Evolutionary conservation across 2,329 filamentous ascomycete genomes (phyloP).

Genomic region (Xylaria sp.): DNA sequence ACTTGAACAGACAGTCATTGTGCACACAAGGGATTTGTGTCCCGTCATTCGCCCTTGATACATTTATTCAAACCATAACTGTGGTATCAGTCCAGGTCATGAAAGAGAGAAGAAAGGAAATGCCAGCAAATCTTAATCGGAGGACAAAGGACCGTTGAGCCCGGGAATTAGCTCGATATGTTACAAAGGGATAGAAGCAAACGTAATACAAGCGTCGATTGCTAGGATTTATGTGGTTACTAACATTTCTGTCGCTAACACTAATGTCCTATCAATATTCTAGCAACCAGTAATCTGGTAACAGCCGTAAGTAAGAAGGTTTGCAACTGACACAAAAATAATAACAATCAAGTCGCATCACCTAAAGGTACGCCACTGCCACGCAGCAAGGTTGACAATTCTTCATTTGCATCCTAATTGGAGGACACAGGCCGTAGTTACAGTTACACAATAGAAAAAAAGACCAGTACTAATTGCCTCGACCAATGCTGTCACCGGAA

Average conservation of each 20-base stretch:
- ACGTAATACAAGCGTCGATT: not conserved
- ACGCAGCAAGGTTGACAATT: not conserved
- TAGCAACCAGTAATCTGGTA: not conserved
- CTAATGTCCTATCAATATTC: not conserved
- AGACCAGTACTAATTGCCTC: not conserved
- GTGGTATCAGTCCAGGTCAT: too few species aligned
- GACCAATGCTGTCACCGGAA: not conserved
- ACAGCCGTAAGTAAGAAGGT: not conserved
- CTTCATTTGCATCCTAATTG: not conserved
- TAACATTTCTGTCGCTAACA: not conserved
- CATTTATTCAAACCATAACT: not conserved
- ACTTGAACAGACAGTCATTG: not conserved
- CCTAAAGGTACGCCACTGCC: not conserved
- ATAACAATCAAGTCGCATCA: not conserved
- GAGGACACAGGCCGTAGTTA: not conserved
- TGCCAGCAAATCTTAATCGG: not conserved
- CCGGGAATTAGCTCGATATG: not conserved
- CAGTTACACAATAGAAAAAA: too few species aligned
- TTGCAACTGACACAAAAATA: not conserved
- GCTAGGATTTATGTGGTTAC: not conserved
- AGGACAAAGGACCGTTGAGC: not conserved
- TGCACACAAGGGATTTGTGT: not conserved
- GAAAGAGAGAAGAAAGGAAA: too few species aligned
- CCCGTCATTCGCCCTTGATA: not conserved
- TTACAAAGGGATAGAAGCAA: not conserved